These are phyloP conservation scores for Tubosaeta sp. DNA, from an alignment of 768 basidiomycete species.

Conservation along the genomic window DNA sequence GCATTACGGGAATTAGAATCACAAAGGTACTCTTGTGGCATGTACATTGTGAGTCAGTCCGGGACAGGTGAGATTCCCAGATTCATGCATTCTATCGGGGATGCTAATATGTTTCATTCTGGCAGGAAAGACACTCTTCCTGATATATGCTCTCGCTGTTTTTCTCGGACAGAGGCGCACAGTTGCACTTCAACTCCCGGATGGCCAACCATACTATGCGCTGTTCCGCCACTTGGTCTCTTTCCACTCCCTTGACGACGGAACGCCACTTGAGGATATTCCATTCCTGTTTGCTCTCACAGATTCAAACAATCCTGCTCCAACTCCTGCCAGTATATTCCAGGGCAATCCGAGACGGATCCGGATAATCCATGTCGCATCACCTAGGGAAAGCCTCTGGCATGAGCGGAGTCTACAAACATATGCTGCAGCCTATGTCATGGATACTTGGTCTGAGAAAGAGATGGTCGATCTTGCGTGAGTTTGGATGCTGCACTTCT, in stretches of 20 bases:
- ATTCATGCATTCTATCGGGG: no score
- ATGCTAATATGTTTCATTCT: not conserved
- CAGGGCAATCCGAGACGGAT: fast-evolving
- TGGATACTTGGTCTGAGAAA: slow-evolving; percentile 1
- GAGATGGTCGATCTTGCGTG: not conserved
- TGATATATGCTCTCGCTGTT: not conserved
- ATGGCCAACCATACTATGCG: not conserved
- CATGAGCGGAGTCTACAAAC: not conserved
- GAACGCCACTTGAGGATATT: not conserved
- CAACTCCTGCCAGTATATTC: not conserved
- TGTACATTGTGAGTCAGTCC: slow-evolving; percentile 3
- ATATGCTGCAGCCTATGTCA: not conserved
- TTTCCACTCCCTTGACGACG: not conserved
- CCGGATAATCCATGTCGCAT: not conserved
- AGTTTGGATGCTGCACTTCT: not conserved
- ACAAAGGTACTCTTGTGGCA: not conserved
- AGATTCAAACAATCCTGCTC: not conserved
- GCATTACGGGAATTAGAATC: not conserved
- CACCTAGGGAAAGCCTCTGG: not conserved
- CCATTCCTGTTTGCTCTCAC: not conserved
- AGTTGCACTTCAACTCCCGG: not conserved
- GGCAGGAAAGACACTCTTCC: slow-evolving; percentile 1
- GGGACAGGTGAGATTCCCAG: slow-evolving; percentile 1
- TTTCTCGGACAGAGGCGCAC: not conserved
- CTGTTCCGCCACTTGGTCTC: not conserved